Base-by-base conservation (phyloP, 2,329 filamentous ascomycete genomes). In the Paradendryphiella salina region DNA sequence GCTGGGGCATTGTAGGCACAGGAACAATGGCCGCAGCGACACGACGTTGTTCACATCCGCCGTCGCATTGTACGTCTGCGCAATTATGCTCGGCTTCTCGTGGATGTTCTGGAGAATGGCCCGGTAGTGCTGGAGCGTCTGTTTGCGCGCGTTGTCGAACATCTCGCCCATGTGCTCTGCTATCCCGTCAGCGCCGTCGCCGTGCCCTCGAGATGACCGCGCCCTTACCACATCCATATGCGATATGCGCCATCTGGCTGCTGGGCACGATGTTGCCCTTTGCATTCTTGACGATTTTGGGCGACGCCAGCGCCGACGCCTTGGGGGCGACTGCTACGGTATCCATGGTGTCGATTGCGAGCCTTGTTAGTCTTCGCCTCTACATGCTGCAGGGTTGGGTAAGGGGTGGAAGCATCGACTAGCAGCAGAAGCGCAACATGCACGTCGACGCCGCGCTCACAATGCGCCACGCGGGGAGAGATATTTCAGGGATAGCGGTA, bases 151-250 rank as follows among this genome's bases (percentile, higher is more conserved):
- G 56, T 85, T 83, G 56, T 84, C 82, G 37, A 90, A 79, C 52
- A 91, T 81, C 18, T 80, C 77, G 69, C 89, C 85, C 40, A 89
- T 81, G 72, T 92, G 88, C 70, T 89, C 88, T 91, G 65, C 45
- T 28, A 18, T 14, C 37, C 15, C 7, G 54, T 73, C 47, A 73
- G 67, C 47, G 21, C 28, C n/a, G 28, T 13, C 38, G 18, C 9
- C 10, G 21, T 21, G 6, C 9, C 26, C 9, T 31, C 14, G 13
- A 21, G 8, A 33, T 15, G 18, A 13, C 9, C 20, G 20, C 5
- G 14, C 26, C 61, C 73, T 48, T 59, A 76, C 75, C 70, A 53
- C 75, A 77, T 50, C 75, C 76, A 55, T 73, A 76, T 11, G 66
- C 69, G 14, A 75, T 74, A 52, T 74, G 70, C 14, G 71, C 69